Base-by-base conservation (phyloP, 768 basidiomycete genomes). In the Boletus huronensis region DNA sequence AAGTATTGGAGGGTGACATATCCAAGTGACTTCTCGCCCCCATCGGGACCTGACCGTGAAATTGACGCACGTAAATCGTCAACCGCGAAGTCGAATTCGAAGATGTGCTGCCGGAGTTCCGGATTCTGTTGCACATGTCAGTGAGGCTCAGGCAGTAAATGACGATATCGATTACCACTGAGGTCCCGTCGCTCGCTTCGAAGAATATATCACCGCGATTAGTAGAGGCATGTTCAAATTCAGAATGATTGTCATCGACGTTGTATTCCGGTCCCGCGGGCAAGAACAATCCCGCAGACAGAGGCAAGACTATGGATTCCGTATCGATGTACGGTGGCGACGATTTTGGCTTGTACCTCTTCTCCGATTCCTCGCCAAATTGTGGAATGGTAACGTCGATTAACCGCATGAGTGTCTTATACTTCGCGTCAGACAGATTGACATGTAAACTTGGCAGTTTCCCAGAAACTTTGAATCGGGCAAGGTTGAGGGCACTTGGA, bases 361-460 rank as follows among this genome's bases (percentile, higher is more conserved):
- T 67, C 44, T 62, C 69, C 29, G 62, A 57, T 23, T 73, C 77
- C 25, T 80, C 75, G 41, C 82, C 87, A 61, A 98, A 87, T 54
- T 86, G 82, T 14, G 97, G 97, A 36, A 98, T 85, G 28, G 86
- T 83, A 26, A 94, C 85, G 63, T 98, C 95, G 62, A 98, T 82
- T 53, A 98, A 77, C 9, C 91, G 84, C 90, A 99, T 93, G 41
- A 98, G 72, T 1, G 87, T 82, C 72, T 95, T 88, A 72, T 96
- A 96, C 69, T 95, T 96, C 8, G 82, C 82, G 64, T 93, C 91
- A 21, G 91, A 93, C 42, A 95, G 74, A 70, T 99, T 98, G 68
- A 97, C 79, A 64, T 90, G 88, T 10, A 99, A 77, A 29, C 82
- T 82, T 2, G 96, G 95, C 38, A 99, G 75, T 55, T 85, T 87